Conservation (phyloP, 2,329 filamentous ascomycete genomes). For the Ophiostoma angusticollis region DNA sequence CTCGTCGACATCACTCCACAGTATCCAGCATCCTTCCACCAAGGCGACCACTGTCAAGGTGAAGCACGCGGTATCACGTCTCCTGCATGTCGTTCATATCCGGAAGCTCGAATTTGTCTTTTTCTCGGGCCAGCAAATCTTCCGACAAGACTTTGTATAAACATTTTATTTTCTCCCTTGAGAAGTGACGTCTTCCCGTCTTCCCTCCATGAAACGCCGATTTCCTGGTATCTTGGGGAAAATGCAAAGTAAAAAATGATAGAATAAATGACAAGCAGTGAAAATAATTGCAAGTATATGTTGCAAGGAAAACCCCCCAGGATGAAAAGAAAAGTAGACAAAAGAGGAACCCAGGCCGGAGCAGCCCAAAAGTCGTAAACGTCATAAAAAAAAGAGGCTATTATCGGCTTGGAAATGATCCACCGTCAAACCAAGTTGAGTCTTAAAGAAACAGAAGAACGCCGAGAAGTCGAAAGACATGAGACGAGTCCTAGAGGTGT, state of each 20-base stretch:
- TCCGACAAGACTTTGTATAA: too few species aligned
- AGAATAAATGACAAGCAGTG: slow-evolving; percentile 10
- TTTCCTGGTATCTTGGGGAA: slow-evolving; percentile 30
- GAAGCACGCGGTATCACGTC: background rate
- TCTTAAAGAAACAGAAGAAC: background rate
- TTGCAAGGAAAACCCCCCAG: slow-evolving; percentile 7
- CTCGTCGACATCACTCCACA: too few species aligned
- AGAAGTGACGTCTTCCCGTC: background rate
- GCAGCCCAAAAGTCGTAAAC: slow-evolving; percentile 23
- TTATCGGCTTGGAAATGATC: too few species aligned
- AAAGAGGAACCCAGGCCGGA: too few species aligned
- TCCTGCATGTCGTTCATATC: background rate
- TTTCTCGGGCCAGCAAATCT: too few species aligned
- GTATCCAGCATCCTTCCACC: too few species aligned
- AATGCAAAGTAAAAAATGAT: slow-evolving; percentile 21
- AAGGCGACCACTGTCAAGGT: too few species aligned
- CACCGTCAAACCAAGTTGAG: background rate
- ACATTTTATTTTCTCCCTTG: background rate
- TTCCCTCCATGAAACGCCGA: slow-evolving; percentile 24
- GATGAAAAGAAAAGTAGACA: too few species aligned
- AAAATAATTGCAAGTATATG: slow-evolving; percentile 6
- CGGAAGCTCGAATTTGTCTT: too few species aligned
- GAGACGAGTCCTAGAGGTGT: too few species aligned
- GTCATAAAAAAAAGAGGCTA: slow-evolving; percentile 16
- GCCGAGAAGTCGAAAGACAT: background rate